These are phyloP conservation scores for Trichophyton mentagrophytes DNA, from an alignment of 2,329 filamentous ascomycete species.

Conservation along the genomic window DNA sequence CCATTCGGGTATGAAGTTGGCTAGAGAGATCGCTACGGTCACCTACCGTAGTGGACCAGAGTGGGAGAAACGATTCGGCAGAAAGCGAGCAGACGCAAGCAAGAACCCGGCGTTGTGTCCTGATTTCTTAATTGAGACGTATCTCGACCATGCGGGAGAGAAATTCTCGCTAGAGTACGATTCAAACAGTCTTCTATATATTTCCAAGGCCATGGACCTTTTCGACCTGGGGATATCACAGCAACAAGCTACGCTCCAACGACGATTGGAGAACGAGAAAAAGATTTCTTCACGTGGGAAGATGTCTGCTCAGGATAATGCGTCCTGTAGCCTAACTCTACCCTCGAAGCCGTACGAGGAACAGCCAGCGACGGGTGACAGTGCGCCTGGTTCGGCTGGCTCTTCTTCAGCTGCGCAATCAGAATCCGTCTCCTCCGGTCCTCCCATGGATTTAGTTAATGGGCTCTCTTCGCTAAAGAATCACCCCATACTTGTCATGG, in stretches of 20 bases:
- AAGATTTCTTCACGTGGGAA: conserved; percentile 41
- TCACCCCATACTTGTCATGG: conserved; percentile 76
- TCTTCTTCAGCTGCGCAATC: background rate
- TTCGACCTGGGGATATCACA: conserved; percentile 74
- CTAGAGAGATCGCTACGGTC: conserved; percentile 91
- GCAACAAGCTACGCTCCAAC: conserved; percentile 49
- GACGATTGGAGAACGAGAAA: conserved; percentile 49
- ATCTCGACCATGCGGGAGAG: conserved; percentile 93
- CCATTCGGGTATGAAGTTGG: conserved; percentile 94
- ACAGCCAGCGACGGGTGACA: conserved; percentile 37
- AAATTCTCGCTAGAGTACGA: conserved; percentile 98
- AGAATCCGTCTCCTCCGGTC: conserved; percentile 28
- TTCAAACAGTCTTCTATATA: conserved; percentile 85
- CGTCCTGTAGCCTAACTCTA: conserved; percentile 65
- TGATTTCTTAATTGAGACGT: conserved; percentile 95
- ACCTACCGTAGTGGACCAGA: conserved; percentile 94
- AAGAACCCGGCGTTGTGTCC: conserved; percentile 89
- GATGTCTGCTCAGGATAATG: conserved; percentile 25
- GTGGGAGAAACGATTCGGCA: conserved; percentile 90
- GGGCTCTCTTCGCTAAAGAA: conserved; percentile 61
- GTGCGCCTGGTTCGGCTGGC: background rate
- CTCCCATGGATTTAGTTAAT: conserved; percentile 65
- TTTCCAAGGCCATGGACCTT: conserved; percentile 97
- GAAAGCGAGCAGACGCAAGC: conserved; percentile 69
- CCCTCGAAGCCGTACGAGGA: conserved; percentile 79